Evolutionary conservation across 2,329 filamentous ascomycete species (phyloP).

Genomic region (Spiromastix sp.): DNA sequence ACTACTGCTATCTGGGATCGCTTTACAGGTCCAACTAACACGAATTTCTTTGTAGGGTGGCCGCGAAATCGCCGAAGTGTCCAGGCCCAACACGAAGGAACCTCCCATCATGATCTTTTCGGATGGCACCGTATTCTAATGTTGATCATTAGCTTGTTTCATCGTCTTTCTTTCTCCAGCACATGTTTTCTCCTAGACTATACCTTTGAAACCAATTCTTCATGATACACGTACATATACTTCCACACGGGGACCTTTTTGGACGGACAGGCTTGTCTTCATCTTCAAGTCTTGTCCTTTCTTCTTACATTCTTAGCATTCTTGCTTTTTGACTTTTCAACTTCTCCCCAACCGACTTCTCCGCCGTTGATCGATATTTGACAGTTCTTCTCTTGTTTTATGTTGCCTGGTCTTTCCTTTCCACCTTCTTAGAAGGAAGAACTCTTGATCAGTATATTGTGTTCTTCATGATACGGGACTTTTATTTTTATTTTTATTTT

Average conservation of each 20-base stretch:
- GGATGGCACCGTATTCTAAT: slow-evolving; percentile 88
- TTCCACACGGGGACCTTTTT: not conserved
- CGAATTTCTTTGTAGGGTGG: slow-evolving; percentile 59
- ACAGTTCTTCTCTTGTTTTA: no score
- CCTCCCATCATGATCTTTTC: slow-evolving; percentile 93
- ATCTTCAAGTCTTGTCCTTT: no score
- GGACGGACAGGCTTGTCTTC: not conserved
- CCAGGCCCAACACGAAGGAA: slow-evolving; percentile 89
- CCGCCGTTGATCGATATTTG: no score
- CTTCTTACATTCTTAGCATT: no score
- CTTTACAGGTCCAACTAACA: slow-evolving; percentile 16
- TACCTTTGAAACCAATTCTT: not conserved
- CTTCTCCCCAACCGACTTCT: slow-evolving; percentile 6
- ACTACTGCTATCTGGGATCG: not conserved
- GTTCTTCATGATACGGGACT: no score
- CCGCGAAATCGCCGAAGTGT: slow-evolving; percentile 90
- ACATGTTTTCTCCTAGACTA: not conserved
- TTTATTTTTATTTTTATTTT: no score
- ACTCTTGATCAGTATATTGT: no score
- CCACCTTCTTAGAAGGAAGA: no score
- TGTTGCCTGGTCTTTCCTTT: no score
- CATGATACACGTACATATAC: slow-evolving; percentile 5
- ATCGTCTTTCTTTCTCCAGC: slow-evolving; percentile 12
- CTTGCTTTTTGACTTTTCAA: no score
- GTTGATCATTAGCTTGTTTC: slow-evolving; percentile 11